These are phyloP conservation scores for Ceratobasidium sp. DNA, from an alignment of 1,284 basidiomycete genomes.

Conservation along the genomic window DNA sequence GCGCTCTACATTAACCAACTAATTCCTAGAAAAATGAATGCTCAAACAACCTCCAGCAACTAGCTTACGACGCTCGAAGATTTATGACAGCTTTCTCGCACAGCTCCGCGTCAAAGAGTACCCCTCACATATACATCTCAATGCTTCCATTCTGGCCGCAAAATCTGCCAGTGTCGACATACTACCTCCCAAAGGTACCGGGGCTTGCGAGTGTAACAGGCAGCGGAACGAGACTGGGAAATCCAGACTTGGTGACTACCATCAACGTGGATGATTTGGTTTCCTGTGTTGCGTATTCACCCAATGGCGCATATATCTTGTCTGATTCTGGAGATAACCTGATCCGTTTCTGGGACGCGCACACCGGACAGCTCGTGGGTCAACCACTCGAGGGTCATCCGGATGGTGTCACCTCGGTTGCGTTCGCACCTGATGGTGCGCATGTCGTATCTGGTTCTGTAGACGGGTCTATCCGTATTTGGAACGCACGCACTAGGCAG, in stretches of 20 bases:
- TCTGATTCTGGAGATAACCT: background rate
- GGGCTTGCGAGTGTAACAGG: background rate
- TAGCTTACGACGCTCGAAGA: background rate
- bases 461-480: conserved; percentile 32
- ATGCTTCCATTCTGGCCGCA: conserved; percentile 25
- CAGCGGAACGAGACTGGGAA: too few relatives aligned
- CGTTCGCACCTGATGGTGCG: conserved; percentile 58
- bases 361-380: conserved; percentile 29
- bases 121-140: conserved; percentile 36
- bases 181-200: background rate
- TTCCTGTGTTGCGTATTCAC: conserved; percentile 22
- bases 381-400: conserved; percentile 27
- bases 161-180: background rate
- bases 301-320: conserved; percentile 23
- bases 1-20: background rate
- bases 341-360: conserved; percentile 26
- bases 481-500: conserved; percentile 35
- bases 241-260: background rate
- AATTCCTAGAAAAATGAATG: background rate
- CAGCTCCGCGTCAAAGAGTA: background rate
- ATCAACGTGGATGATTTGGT: background rate
- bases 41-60: background rate
- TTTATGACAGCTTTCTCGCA: background rate
- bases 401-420: conserved; percentile 55
- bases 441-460: conserved; percentile 35